Conservation (phyloP, 768 basidiomycete genomes). For the Rhizopogon roseolus region DNA sequence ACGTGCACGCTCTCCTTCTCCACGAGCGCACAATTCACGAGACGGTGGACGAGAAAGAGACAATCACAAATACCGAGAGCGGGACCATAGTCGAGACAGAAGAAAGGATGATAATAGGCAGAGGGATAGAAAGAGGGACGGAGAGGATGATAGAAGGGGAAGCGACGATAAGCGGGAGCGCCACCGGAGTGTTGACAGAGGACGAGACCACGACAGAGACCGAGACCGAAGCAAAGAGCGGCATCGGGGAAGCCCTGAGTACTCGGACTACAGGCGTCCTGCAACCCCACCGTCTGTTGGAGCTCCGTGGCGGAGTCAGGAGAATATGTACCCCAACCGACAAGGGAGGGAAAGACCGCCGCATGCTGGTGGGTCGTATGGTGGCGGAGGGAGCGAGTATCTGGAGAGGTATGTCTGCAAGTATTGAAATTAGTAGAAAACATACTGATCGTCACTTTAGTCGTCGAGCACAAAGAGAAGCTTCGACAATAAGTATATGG, state of each 20-base stretch:
- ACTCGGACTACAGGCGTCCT: slow-evolving; percentile 51
- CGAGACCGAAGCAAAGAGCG: slow-evolving; percentile 19
- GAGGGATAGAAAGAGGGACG: slow-evolving; percentile 12
- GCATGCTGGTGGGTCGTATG: slow-evolving; percentile 26
- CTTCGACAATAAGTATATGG: slow-evolving; percentile 62
- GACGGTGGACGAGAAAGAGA: slow-evolving; percentile 7
- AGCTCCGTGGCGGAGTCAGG: slow-evolving; percentile 42
- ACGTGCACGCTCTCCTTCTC: slow-evolving; percentile 44
- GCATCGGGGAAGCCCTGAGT: slow-evolving; percentile 52
- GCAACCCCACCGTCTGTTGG: slow-evolving; percentile 31
- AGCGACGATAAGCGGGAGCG: slow-evolving; percentile 10
- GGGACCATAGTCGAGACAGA: slow-evolving; percentile 2
- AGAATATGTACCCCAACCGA: slow-evolving; percentile 54
- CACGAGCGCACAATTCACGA: slow-evolving; percentile 9
- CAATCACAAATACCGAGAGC: slow-evolving; percentile 15
- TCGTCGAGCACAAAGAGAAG: slow-evolving; percentile 65
- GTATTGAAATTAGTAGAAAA: neutral
- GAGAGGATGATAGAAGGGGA: slow-evolving; percentile 12
- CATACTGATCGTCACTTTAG: slow-evolving; percentile 31
- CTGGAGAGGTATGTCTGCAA: slow-evolving; percentile 56
- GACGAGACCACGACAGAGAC: slow-evolving; percentile 14
- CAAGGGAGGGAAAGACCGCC: slow-evolving; percentile 24
- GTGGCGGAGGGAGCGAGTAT: slow-evolving; percentile 39
- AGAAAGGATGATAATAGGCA: slow-evolving; percentile 16
- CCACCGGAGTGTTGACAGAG: neutral